Conservation (phyloP, 2,329 filamentous ascomycete species). For the Plectosphaerella plurivora region DNA sequence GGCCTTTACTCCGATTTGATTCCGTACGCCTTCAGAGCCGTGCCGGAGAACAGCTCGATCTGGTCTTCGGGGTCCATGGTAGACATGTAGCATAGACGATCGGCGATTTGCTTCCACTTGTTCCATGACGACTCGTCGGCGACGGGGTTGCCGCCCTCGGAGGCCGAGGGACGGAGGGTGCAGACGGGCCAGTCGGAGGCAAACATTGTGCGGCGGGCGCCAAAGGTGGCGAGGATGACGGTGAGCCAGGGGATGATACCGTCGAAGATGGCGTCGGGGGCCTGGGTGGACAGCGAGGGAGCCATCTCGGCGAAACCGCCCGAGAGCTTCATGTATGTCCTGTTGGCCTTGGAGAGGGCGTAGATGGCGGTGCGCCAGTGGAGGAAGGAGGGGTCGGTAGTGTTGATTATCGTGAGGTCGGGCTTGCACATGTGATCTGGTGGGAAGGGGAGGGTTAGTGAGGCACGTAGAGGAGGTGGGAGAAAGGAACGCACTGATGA, state of each 20-base stretch:
- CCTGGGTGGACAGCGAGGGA: constrained; percentile 41
- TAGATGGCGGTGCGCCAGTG: constrained; percentile 68
- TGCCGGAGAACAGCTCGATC: constrained; percentile 66
- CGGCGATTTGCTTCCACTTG: constrained; percentile 70
- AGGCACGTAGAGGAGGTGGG: background rate
- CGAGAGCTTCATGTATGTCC: constrained; percentile 87
- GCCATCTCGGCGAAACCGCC: constrained; percentile 76
- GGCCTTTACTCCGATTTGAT: constrained; percentile 1
- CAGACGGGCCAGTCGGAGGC: constrained; percentile 94
- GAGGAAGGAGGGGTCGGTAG: constrained; percentile 53
- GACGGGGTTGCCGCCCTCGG: constrained; percentile 35
- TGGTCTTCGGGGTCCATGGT: constrained; percentile 56
- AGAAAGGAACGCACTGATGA: constrained; percentile 58
- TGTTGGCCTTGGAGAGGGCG: constrained; percentile 58
- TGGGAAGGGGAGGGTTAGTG: background rate
- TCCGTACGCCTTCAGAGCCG: constrained; percentile 67
- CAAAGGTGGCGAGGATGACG: constrained; percentile 68
- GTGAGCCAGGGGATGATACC: constrained; percentile 67
- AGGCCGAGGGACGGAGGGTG: constrained; percentile 51
- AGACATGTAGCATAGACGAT: constrained; percentile 60
- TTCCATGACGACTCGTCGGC: constrained; percentile 59
- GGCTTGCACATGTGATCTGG: constrained; percentile 89
- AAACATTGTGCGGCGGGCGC: constrained; percentile 74
- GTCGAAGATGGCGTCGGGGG: constrained; percentile 55
- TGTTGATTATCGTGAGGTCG: constrained; percentile 62